A percentile compares a stretch with the other conserved stretches of the same genome.
phyloP scores from a whole-genome alignment of 495 filamentous ascomycete species.

The Darksidea phi region DNA sequence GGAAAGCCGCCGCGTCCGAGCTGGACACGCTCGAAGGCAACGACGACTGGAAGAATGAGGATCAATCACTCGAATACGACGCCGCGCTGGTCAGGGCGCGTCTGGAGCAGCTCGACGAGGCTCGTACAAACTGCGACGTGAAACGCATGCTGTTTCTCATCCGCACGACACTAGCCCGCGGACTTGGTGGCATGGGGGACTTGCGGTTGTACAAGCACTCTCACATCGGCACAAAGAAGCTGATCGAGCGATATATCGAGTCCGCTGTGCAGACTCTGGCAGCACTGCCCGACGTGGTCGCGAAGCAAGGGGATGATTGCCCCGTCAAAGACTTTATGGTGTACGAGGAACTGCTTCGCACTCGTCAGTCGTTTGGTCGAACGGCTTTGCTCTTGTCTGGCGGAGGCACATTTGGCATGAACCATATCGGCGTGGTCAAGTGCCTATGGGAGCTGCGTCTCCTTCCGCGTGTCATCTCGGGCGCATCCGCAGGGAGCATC shows the following conservation, averaged over 20 bases:
- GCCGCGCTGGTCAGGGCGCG: constrained; percentile 64
- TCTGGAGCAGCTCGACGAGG: constrained; percentile 71
- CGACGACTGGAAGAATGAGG: constrained; percentile 73
- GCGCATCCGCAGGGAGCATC: constrained; percentile 91
- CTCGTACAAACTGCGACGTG: constrained; percentile 71
- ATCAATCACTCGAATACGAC: constrained; percentile 68
- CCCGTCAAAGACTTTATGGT: constrained; percentile 64
- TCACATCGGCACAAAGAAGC: constrained; percentile 78
- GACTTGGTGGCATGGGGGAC: constrained; percentile 84
- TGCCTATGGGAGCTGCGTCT: constrained; percentile 71
- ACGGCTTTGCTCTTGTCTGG: constrained; percentile 86
- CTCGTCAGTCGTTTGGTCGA: constrained; percentile 83
- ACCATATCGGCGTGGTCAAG: constrained; percentile 92
- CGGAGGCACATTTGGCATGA: constrained; percentile 93
- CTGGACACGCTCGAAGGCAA: constrained; percentile 79
- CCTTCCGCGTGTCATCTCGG: constrained; percentile 88
- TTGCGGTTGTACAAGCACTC: constrained; percentile 78
- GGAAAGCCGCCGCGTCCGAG: constrained; percentile 62
- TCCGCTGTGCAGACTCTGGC: constrained; percentile 71
- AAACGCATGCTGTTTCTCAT: constrained; percentile 75
- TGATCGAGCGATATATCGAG: constrained; percentile 85
- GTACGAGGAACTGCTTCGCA: constrained; percentile 69
- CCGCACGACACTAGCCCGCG: constrained; percentile 75
- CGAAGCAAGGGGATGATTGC: constrained; percentile 51
- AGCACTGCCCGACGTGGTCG: constrained; percentile 64